phyloP scores from a whole-genome alignment of 139 green algal genomes.

The Ettlia oleoabundans region DNA sequence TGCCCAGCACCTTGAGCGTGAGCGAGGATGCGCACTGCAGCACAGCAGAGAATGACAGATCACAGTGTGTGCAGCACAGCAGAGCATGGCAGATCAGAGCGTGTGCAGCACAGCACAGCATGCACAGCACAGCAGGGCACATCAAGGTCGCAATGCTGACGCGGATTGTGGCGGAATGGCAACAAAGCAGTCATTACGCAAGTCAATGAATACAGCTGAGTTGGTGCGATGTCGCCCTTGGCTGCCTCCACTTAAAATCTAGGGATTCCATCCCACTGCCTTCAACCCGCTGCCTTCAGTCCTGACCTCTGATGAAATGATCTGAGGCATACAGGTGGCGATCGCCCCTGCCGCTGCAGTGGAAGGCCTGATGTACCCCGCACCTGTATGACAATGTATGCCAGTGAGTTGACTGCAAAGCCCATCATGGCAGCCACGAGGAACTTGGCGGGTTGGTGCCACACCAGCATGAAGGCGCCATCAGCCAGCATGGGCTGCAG shows the following conservation, averaged over 20 bases:
- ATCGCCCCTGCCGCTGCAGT: not conserved
- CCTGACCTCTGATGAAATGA: too few species aligned
- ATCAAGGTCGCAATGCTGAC: too few species aligned
- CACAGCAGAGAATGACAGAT: not conserved
- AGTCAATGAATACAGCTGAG: too few species aligned
- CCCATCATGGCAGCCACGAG: slow-evolving; percentile 76
- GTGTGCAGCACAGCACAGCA: not conserved
- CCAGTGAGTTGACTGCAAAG: slow-evolving; percentile 86
- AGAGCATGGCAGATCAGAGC: too few species aligned
- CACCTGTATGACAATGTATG: slow-evolving; percentile 86
- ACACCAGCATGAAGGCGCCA: slow-evolving; percentile 52
- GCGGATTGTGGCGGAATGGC: too few species aligned
- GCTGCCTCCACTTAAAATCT: too few species aligned
- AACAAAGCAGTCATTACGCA: too few species aligned
- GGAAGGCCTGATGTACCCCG: not conserved
- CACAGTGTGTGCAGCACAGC: too few species aligned
- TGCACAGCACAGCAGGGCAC: too few species aligned
- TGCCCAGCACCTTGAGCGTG: slow-evolving; percentile 87
- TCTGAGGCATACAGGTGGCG: not conserved
- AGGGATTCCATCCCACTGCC: too few species aligned
- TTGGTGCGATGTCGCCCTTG: too few species aligned
- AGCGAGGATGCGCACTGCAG: slow-evolving; percentile 64
- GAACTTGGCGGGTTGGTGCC: slow-evolving; percentile 51
- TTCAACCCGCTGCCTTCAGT: too few species aligned
- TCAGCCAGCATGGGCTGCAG: slow-evolving; percentile 56